A percentile compares a stretch with the other conserved stretches of the same genome.
phyloP scores from a whole-genome alignment of 1,284 basidiomycete genomes.

The Fomitopsis pinicola region DNA sequence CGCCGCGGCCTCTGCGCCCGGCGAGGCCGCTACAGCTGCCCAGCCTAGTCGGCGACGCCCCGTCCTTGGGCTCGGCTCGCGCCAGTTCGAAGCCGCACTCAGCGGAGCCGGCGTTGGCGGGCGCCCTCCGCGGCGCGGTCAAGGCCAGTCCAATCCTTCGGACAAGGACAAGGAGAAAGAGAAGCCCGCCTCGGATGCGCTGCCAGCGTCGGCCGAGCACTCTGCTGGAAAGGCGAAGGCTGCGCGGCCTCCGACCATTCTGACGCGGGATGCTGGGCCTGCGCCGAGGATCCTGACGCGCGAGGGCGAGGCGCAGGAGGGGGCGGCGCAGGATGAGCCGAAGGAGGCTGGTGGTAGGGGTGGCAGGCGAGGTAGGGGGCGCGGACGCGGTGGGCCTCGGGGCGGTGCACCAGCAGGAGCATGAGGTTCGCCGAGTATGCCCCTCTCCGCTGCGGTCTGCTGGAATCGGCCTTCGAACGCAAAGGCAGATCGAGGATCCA shows the following conservation, averaged over 20 bases:
- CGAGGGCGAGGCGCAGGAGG: conserved; percentile 3
- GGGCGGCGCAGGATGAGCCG: conserved; percentile 4
- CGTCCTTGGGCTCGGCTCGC: conserved; percentile 52
- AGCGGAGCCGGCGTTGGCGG: conserved; percentile 47
- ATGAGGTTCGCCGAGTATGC: too few species aligned
- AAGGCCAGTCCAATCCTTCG: conserved; percentile 11
- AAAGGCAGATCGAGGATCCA: too few species aligned
- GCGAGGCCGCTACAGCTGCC: conserved; percentile 5
- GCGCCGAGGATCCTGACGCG: conserved; percentile 15
- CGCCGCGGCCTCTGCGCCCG: conserved; percentile 6
- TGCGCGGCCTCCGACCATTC: conserved; percentile 21
- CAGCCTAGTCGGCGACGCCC: conserved; percentile 44
- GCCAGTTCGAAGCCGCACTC: conserved; percentile 64
- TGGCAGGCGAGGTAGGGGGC: background rate
- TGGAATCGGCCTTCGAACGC: too few species aligned
- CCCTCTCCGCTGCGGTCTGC: too few species aligned
- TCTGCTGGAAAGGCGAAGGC: conserved; percentile 10
- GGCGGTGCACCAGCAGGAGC: too few species aligned
- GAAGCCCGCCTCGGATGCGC: conserved; percentile 4
- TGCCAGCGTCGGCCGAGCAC: background rate
- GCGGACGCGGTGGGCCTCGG: too few species aligned
- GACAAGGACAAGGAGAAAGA: conserved; percentile 20
- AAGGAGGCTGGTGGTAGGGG: conserved; percentile 18
- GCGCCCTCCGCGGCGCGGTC: conserved; percentile 24
- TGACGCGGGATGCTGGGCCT: conserved; percentile 25